Evolutionary conservation across 805 yeast genomes (phyloP), one percentile per base, ranked within the genome.

Genomic region (Candida silvatica): DNA sequence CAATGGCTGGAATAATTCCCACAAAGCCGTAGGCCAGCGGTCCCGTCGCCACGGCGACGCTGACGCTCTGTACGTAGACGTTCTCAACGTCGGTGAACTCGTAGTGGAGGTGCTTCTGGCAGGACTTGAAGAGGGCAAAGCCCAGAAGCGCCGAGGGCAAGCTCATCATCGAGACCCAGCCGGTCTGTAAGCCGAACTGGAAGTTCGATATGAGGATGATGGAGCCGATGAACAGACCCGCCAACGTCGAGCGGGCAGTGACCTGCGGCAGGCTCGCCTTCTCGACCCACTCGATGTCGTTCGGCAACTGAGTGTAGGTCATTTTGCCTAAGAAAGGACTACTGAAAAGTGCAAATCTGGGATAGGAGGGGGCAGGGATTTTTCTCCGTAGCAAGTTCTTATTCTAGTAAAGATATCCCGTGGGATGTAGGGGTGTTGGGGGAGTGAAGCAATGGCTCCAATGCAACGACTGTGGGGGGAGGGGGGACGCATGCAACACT

Each of bases 121-220:
- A 47, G 4, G 74, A 60, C 46, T 78, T 84, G 64, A 88, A 90
- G 15, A 82, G 62, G 1, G 96, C 81, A 54, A 77, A 88, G 0
- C 94, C 96, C 18, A 90, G 59, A 35, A 90, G 58, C 0, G 97
- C 96, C 4, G 95, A 80, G 0, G 98, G 97, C 36, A 90, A 64
- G 17, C 95, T 83, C 98, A 90, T 92, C 98, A 90, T 90, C 8
- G 96, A 86, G 5, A 92, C 96, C 98, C 98, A 90, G 2, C 98
- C 98, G 0, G 97, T 90, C 53, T 90, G 98, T 16, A 90, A 64
- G 1, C 97, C 98, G 54, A 90, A 90, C 54, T 90, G 97, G 61
- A 92, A 92, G 57, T 90, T 90, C 4, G 96, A 85, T 14, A 87
- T 64, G 18, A 92, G 64, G 22, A 92, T 88, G 19, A 90, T 60